A percentile compares a stretch with the other conserved stretches of the same genome.
phyloP scores from a whole-genome alignment of 306 rosid genomes.

The Medicago truncatula region MtrunA17r5.0-ANR NC_053045.1:57806001-57806500 shows the following conservation, averaged over 20 bases:
- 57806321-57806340: conserved; percentile 45
- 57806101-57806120: conserved; percentile 14
- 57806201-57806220: conserved; percentile 47
- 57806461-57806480: neutral
- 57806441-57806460: conserved; percentile 17
- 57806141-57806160: conserved; percentile 36
- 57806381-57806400: conserved; percentile 39
- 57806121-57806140: neutral
- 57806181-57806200: conserved; percentile 25
- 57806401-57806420: conserved; percentile 42
- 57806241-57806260: neutral
- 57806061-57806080: neutral
- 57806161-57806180: neutral
- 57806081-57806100: conserved; percentile 17
- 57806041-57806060: conserved; percentile 28
- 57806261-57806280: neutral
- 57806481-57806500: conserved; percentile 48
- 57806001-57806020: neutral
- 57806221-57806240: neutral
- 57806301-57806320: conserved; percentile 26
- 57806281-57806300: neutral
- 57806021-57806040: neutral
- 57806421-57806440: conserved; percentile 40
- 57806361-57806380: conserved; percentile 58
- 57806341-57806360: conserved; percentile 24